Evolutionary conservation across 2,329 filamentous ascomycete genomes (phyloP), one percentile per base, ranked within the genome.

Genomic region (Aspergillus tamarii): DNA sequence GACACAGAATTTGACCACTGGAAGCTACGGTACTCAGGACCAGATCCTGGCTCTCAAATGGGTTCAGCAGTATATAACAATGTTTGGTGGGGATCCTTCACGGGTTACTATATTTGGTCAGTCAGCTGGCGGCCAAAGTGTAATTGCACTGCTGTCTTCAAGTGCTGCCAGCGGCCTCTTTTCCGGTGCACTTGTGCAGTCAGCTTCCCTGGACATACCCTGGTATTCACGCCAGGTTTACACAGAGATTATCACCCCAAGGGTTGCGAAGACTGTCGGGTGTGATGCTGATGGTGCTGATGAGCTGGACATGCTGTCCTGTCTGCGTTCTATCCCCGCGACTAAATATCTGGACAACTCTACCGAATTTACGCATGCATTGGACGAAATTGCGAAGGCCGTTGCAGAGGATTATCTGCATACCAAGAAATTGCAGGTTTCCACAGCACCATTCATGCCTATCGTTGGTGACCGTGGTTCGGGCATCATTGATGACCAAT

Each of bases 151-250:
- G n/a, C 10, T 46, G 10, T 23, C 19, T 21, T 21, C 43, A 46
- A 21, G n/a, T 21, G 19, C 43, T 12, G 43, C 43, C n/a, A 46
- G 21, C 11, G n/a, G 21, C 10, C 21, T 46, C 4, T 46, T 46
- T n/a, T 21, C 43, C 10, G n/a, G 9, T 46, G 43, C 43, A 21
- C 11, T 46, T 14, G 43, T 50, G 85, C 83, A 60, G 75, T 76
- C 0, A 41, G 36, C 36, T 41, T 16, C 36, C 16, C 36, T 41
- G 14, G 36, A 41, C 6, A 7, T 41, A 41, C 36, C 16, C 36
- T 41, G 36, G 36, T 41, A 41, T 41, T 19, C 36, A 19, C 16
- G 36, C 2, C 16, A 41, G 36, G 3, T 41, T 2, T 41, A 41
- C 7, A 41, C 36, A 4, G 36, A 19, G 36, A 41, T 41, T 7